A percentile compares a stretch with the other conserved stretches of the same genome.
These are phyloP conservation scores for Saururus chinensis DNA, from an alignment of 164 flowering plant genomes.

Conservation along the genomic window DNA sequence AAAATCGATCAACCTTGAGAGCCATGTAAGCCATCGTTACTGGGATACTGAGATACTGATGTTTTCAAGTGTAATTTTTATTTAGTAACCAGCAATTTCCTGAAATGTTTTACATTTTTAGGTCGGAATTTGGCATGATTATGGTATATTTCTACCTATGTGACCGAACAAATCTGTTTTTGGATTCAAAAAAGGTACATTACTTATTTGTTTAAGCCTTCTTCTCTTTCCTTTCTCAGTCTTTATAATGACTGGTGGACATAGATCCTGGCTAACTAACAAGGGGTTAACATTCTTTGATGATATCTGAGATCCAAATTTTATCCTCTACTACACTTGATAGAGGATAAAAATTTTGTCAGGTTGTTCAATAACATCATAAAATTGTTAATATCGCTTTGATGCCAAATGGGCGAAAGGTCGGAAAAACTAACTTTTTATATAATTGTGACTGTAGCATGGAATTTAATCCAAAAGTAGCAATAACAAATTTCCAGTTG, in stretches of 20 bases:
- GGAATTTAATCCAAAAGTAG: not conserved
- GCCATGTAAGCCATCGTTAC: conserved; percentile 48
- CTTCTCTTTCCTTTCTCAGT: not conserved
- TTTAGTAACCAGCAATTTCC: not conserved
- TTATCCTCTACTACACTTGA: not conserved
- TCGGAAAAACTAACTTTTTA: not conserved
- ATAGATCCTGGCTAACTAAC: not conserved
- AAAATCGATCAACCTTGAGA: conserved; percentile 68
- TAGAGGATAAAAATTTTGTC: not conserved
- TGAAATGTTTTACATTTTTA: conserved; percentile 9
- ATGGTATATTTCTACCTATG: conserved; percentile 67
- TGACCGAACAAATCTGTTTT: conserved; percentile 75
- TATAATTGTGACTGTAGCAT: not conserved
- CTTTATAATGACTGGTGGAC: not conserved
- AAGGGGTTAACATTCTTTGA: not conserved
- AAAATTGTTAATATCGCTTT: too few species aligned
- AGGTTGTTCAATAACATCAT: not conserved
- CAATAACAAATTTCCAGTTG: not conserved
- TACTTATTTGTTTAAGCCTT: not conserved
- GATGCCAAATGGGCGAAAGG: too few species aligned
- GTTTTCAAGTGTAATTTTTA: too few species aligned
- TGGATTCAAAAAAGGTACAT: conserved; percentile 74
- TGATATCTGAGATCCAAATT: not conserved
- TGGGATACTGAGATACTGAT: not conserved
- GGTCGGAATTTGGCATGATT: conserved; percentile 86